These are phyloP conservation scores for Lecanoromycetidae sp. DNA, from an alignment of 2,329 filamentous ascomycete species.

Conservation along the genomic window DNA sequence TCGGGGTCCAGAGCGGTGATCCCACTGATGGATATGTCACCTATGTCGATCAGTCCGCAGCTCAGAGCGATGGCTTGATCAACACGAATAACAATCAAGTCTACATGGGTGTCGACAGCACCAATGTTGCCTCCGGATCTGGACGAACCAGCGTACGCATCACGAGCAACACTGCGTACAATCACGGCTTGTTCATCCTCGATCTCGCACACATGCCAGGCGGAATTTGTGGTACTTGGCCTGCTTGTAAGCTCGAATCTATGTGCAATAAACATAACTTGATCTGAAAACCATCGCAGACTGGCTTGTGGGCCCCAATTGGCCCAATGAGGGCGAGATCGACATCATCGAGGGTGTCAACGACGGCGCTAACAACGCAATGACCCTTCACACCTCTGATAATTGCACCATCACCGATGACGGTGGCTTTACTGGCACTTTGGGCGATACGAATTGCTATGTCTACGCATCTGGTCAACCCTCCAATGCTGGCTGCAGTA, in stretches of 20 bases:
- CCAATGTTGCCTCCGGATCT: slow-evolving; percentile 40
- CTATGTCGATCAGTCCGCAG: slow-evolving; percentile 50
- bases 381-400: slow-evolving; percentile 38
- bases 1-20: slow-evolving; percentile 32
- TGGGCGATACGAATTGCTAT: neutral
- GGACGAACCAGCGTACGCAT: slow-evolving; percentile 65
- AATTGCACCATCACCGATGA: slow-evolving; percentile 35
- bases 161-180: slow-evolving; percentile 51
- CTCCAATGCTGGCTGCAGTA: slow-evolving; percentile 34
- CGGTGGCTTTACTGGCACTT: slow-evolving; percentile 18
- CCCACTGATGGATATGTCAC: slow-evolving; percentile 65
- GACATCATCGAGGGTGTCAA: slow-evolving; percentile 44
- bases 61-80: slow-evolving; percentile 47
- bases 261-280: neutral
- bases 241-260: slow-evolving; percentile 53
- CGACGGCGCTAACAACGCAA: slow-evolving; percentile 30
- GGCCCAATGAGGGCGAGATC: slow-evolving; percentile 36
- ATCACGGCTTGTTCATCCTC: slow-evolving; percentile 56
- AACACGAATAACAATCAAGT: slow-evolving; percentile 43
- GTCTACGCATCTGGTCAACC: slow-evolving; percentile 27
- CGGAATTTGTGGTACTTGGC: slow-evolving; percentile 53
- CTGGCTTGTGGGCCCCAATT: slow-evolving; percentile 21
- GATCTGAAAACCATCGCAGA: neutral
- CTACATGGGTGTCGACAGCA: slow-evolving; percentile 59
- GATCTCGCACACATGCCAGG: slow-evolving; percentile 64